Evolutionary conservation across 2,329 filamentous ascomycete genomes (phyloP).

Genomic region (Colletotrichum lini): DNA sequence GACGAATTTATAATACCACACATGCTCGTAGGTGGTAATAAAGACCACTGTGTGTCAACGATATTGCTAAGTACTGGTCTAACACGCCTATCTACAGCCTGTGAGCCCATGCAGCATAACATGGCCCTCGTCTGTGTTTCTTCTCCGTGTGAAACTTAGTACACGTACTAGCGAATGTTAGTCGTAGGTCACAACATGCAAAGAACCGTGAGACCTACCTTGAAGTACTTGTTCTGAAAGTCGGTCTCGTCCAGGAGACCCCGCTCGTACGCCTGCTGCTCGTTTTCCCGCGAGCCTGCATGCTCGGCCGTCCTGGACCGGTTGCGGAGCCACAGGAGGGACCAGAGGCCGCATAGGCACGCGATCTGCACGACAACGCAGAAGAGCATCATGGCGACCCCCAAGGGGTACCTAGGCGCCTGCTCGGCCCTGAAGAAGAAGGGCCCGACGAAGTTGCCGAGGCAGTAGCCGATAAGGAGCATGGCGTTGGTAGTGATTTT

Average conservation of each 20-base stretch:
- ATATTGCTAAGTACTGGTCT: too few species aligned
- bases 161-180: neutral
- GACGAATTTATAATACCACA: too few species aligned
- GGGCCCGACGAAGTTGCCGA: constrained; percentile 75
- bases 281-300: constrained; percentile 9
- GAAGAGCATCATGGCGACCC: constrained; percentile 46
- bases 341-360: constrained; percentile 22
- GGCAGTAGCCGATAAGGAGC: constrained; percentile 32
- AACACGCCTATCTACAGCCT: too few species aligned
- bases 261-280: constrained; percentile 24
- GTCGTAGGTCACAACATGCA: neutral
- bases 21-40: too few species aligned
- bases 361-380: constrained; percentile 36
- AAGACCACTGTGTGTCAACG: too few species aligned
- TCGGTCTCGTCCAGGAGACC: constrained; percentile 32
- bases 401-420: constrained; percentile 48
- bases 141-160: neutral
- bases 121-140: neutral
- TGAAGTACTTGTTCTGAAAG: constrained; percentile 36
- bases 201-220: neutral
- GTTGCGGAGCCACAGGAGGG: constrained; percentile 26
- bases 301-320: constrained; percentile 29
- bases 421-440: constrained; percentile 56
- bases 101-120: neutral
- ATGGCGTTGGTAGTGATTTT: constrained; percentile 72